These are phyloP conservation scores for Eimeria falciformis DNA, from an alignment of 169 alveolate species.

Conservation along the genomic window DNA sequence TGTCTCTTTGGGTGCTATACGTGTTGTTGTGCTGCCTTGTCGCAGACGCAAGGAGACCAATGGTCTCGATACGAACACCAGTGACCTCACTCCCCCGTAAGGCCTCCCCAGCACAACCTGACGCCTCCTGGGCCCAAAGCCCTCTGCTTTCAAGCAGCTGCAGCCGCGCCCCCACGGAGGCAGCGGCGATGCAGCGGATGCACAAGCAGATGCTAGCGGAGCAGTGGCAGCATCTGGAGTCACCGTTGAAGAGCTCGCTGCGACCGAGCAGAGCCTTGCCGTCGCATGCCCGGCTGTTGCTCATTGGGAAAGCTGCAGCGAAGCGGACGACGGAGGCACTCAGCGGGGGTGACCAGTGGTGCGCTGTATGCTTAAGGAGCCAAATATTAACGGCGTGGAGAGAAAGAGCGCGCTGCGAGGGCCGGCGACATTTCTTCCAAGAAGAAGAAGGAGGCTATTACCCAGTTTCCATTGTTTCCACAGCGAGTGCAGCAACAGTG, in stretches of 20 bases:
- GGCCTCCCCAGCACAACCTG: not conserved
- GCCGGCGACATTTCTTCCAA: not conserved
- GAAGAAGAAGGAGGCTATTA: not conserved
- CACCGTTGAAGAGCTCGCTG: not conserved
- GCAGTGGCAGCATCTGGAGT: not conserved
- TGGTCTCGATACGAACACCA: no score
- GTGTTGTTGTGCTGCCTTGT: no score
- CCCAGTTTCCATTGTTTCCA: not conserved
- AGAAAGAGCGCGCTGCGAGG: not conserved
- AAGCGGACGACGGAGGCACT: not conserved
- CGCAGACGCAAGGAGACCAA: no score
- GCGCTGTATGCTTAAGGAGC: not conserved
- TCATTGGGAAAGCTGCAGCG: not conserved
- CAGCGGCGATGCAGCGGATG: not conserved
- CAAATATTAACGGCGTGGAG: not conserved
- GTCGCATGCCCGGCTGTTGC: not conserved
- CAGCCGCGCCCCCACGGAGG: not conserved
- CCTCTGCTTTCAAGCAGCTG: not conserved
- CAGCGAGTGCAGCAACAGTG: not conserved
- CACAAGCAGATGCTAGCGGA: not conserved
- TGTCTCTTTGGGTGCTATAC: no score
- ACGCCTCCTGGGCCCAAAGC: not conserved
- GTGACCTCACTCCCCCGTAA: not conserved
- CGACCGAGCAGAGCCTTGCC: not conserved
- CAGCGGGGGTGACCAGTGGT: not conserved